A percentile compares a stretch with the other conserved stretches of the same genome.
phyloP scores from a whole-genome alignment of 495 filamentous ascomycete species.

The Lepraria neglecta region DNA sequence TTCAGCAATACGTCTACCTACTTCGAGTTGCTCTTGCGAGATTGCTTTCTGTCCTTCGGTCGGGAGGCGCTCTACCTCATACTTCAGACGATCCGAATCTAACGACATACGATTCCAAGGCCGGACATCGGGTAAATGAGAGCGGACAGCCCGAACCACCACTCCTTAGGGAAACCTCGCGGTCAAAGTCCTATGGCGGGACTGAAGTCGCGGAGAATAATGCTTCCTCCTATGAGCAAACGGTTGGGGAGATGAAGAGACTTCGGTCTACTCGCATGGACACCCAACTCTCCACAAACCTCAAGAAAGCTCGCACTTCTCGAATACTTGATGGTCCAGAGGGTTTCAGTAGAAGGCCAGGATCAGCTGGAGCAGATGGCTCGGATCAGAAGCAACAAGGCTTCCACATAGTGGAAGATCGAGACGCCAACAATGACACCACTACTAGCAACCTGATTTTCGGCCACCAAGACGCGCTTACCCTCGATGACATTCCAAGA shows the following conservation, averaged over 20 bases:
- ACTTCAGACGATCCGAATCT: constrained; percentile 72
- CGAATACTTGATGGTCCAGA: constrained; percentile 90
- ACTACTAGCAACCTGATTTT: constrained; percentile 71
- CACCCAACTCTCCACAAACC: constrained; percentile 83
- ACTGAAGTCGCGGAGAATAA: constrained; percentile 49
- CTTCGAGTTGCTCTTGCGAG: constrained; percentile 86
- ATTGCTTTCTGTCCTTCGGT: constrained; percentile 77
- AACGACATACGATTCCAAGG: constrained; percentile 58
- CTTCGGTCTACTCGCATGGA: constrained; percentile 89
- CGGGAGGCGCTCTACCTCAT: constrained; percentile 69
- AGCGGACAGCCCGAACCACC: constrained; percentile 40
- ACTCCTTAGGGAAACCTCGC: constrained; percentile 55
- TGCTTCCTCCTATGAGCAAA: constrained; percentile 84
- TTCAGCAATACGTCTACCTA: constrained; percentile 91
- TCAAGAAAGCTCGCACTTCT: constrained; percentile 82
- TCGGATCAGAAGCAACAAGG: constrained; percentile 50
- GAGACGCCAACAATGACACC: constrained; percentile 60
- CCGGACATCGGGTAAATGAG: constrained; percentile 50
- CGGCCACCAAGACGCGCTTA: constrained; percentile 83
- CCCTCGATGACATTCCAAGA: constrained; percentile 93
- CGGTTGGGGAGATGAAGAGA: constrained; percentile 87
- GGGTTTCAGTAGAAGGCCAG: constrained; percentile 66
- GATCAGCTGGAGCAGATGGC: constrained; percentile 66
- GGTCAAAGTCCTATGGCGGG: constrained; percentile 68
- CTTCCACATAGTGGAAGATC: constrained; percentile 83